These are phyloP conservation scores for Hemisphaericaspora subhashii DNA, from an alignment of 1,139 yeast species.

Conservation along the genomic window DNA sequence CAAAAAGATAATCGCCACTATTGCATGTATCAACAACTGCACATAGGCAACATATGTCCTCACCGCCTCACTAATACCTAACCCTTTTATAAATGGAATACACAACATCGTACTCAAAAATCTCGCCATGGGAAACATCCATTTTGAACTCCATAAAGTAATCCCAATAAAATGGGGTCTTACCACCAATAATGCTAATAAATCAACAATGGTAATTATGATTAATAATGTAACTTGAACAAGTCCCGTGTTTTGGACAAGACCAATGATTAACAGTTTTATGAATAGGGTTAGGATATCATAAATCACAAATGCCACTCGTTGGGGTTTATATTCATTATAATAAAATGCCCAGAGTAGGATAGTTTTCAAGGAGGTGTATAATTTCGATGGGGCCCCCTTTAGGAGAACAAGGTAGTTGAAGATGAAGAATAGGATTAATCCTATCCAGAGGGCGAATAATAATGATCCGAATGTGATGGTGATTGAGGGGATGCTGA, in stretches of 20 bases:
- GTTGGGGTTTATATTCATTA: constrained; percentile 44
- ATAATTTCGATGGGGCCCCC: constrained; percentile 29
- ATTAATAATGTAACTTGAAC: constrained; percentile 46
- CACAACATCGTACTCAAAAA: constrained; percentile 39
- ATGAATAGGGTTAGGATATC: constrained; percentile 33
- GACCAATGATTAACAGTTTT: constrained; percentile 43
- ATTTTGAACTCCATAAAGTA: constrained; percentile 39
- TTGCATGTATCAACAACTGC: constrained; percentile 39
- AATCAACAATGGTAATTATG: constrained; percentile 33
- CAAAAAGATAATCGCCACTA: constrained; percentile 38
- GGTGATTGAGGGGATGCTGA: constrained; percentile 14
- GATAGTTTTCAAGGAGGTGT: constrained; percentile 48
- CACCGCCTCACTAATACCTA: constrained; percentile 32
- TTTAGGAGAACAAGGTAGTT: constrained; percentile 27
- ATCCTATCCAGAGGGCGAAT: constrained; percentile 33
- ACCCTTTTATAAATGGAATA: constrained; percentile 37
- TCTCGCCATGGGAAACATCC: constrained; percentile 38
- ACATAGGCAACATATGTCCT: constrained; percentile 44
- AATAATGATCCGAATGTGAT: constrained; percentile 31
- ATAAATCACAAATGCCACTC: constrained; percentile 36
- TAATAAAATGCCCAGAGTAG: constrained; percentile 50
- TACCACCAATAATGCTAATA: constrained; percentile 28
- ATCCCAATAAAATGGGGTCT: constrained; percentile 44
- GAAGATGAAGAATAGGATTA: constrained; percentile 32
- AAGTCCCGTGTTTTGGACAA: constrained; percentile 42